phyloP scores from a whole-genome alignment of 2,329 filamentous ascomycete species.

The Fusarium devonianum region DNA sequence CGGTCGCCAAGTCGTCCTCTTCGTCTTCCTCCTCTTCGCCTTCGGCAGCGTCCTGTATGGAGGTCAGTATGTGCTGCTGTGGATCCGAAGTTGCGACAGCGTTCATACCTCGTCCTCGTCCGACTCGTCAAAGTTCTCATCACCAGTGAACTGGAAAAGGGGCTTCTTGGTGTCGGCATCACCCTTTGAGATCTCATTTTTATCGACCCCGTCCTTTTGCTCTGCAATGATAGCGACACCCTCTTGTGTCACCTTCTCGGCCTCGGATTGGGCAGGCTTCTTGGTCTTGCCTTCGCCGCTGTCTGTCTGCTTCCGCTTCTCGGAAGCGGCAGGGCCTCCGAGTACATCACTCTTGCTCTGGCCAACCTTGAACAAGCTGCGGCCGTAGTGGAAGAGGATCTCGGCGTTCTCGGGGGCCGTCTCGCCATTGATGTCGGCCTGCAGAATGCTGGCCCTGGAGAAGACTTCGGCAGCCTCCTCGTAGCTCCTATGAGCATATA shows the following conservation, averaged over 20 bases:
- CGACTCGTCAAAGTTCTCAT: slow-evolving; percentile 89
- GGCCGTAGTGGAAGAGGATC: slow-evolving; percentile 91
- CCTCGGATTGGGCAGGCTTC: slow-evolving; percentile 51
- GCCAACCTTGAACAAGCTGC: slow-evolving; percentile 91
- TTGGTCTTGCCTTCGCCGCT: slow-evolving; percentile 46
- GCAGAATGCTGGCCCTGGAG: slow-evolving; percentile 86
- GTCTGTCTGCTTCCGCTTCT: slow-evolving; percentile 52
- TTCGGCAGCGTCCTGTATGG: slow-evolving; percentile 44
- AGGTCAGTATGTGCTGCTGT: slow-evolving; percentile 14
- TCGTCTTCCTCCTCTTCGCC: slow-evolving; percentile 63
- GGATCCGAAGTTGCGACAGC: not conserved
- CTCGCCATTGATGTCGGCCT: slow-evolving; percentile 91
- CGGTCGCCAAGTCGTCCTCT: slow-evolving; percentile 77
- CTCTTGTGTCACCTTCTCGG: slow-evolving; percentile 55
- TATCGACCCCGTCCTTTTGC: slow-evolving; percentile 52
- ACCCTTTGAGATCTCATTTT: slow-evolving; percentile 49
- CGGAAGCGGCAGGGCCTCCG: slow-evolving; percentile 75
- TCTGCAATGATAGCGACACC: slow-evolving; percentile 54
- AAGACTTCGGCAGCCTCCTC: slow-evolving; percentile 86
- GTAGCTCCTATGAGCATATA: slow-evolving; percentile 91
- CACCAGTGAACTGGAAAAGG: slow-evolving; percentile 90
- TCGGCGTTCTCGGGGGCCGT: slow-evolving; percentile 91
- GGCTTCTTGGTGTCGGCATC: slow-evolving; percentile 66
- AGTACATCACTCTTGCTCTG: slow-evolving; percentile 94
- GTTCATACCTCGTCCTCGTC: slow-evolving; percentile 70